phyloP scores from a whole-genome alignment of 192 early-diverging fungal species.

The Dissophora ornata region DNA sequence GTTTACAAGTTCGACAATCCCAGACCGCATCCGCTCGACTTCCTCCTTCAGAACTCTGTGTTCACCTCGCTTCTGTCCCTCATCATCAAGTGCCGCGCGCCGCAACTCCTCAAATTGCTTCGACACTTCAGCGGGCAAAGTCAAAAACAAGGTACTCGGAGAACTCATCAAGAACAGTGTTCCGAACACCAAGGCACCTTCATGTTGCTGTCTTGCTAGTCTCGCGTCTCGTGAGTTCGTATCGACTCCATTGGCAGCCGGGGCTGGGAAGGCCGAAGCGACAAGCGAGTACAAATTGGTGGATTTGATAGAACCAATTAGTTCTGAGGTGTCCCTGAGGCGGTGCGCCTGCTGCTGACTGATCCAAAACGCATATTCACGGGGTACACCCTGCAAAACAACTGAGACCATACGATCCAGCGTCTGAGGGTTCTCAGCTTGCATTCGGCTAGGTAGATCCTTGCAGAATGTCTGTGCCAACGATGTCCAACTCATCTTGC shows the following conservation, averaged over 20 bases:
- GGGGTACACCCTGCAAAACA: slow-evolving; percentile 61
- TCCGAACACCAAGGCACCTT: slow-evolving; percentile 59
- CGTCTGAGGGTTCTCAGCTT: slow-evolving; percentile 63
- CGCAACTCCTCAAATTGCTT: slow-evolving; percentile 50
- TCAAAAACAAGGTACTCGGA: slow-evolving; percentile 65
- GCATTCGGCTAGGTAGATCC: slow-evolving; percentile 62
- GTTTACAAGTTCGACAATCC: slow-evolving; percentile 66
- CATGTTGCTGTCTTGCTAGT: slow-evolving; percentile 52
- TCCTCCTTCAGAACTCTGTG: slow-evolving; percentile 61
- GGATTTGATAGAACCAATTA: slow-evolving; percentile 46
- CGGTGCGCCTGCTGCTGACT: slow-evolving; percentile 54
- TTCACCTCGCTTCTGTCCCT: slow-evolving; percentile 42
- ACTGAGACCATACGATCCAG: slow-evolving; percentile 57
- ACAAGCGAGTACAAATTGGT: slow-evolving; percentile 60
- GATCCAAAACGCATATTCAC: slow-evolving; percentile 55
- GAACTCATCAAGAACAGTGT: slow-evolving; percentile 72
- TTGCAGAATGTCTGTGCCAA: slow-evolving; percentile 67
- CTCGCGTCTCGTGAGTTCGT: slow-evolving; percentile 11
- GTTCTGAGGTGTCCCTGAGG: slow-evolving; percentile 50
- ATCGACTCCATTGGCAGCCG: slow-evolving; percentile 1
- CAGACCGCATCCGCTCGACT: slow-evolving; percentile 62
- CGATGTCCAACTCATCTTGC: slow-evolving; percentile 61
- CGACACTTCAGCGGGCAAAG: slow-evolving; percentile 59
- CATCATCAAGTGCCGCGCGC: slow-evolving; percentile 7
- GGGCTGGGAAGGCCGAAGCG: slow-evolving; percentile 42